Evolutionary conservation across 2,329 filamentous ascomycete species (phyloP).

Genomic region (Colletotrichum trifolii): DNA sequence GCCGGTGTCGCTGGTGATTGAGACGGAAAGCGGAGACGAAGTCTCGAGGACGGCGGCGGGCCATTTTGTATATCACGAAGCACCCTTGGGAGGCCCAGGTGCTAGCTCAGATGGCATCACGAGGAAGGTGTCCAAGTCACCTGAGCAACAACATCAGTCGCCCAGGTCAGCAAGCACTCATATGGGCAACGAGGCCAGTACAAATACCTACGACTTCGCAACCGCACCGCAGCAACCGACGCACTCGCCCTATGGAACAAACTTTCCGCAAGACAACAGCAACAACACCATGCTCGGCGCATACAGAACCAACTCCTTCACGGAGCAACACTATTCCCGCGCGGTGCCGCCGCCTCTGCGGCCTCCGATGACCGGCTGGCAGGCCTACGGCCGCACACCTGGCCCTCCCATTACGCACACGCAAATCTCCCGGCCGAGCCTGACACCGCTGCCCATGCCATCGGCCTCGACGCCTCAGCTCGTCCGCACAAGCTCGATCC

Average conservation of each 20-base stretch:
- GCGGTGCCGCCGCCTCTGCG: constrained; percentile 48
- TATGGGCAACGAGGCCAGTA: constrained; percentile 53
- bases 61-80: constrained; percentile 58
- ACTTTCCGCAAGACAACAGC: constrained; percentile 55
- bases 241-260: constrained; percentile 47
- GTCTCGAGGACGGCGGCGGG: constrained; percentile 60
- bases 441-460: constrained; percentile 62
- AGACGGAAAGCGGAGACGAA: constrained; percentile 63
- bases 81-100: constrained; percentile 42
- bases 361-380: constrained; percentile 54
- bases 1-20: constrained; percentile 65
- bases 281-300: constrained; percentile 64
- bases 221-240: constrained; percentile 55
- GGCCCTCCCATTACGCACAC: constrained; percentile 54
- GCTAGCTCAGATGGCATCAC: constrained; percentile 53
- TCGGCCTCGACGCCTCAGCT: constrained; percentile 59
- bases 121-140: constrained; percentile 54
- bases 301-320: constrained; percentile 64
- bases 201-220: constrained; percentile 67
- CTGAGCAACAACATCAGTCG: constrained; percentile 57
- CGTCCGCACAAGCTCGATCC: constrained; percentile 67
- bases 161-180: constrained; percentile 42
- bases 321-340: constrained; percentile 57
- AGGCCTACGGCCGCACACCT: constrained; percentile 49
- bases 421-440: constrained; percentile 56